Evolutionary conservation across 2,329 filamentous ascomycete species (phyloP), one percentile per base, ranked within the genome.

Genomic region (Acephala macrosclerotiorum): DNA sequence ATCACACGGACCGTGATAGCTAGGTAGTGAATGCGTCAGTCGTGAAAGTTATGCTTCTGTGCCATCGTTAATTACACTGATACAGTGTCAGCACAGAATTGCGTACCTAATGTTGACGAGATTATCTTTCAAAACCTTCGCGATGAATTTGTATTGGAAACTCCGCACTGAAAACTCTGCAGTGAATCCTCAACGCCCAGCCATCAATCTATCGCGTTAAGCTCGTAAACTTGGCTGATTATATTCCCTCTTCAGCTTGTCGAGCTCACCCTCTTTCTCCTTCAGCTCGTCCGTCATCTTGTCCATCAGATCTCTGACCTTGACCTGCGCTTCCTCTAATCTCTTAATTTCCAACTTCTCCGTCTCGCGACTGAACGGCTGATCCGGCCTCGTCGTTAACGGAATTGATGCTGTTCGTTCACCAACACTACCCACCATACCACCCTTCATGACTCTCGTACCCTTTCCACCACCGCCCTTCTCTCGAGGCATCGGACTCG

Each of bases 341-440:
- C 83, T 84, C 76, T 86, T 85, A 40, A 89, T 79, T 78, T 90
- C 88, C 7, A 85, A 79, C 70, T 85, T 82, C 80, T 92, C 91
- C 57, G 88, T 90, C 80, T 91, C 88, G 65, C 84, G 83, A 77
- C 89, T 92, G 76, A 92, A 94, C n/a, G 88, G 89, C 75, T 90
- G 90, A 38, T 85, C 89, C 1, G 89, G 87, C 9, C 87, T 83
- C 73, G 87, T 90, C 57, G 81, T 83, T 63, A 88, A 82, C 4
- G 93, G 93, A 68, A 96, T 88, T 81, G 93, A 89, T 63, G 92
- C 92, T 58, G 89, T 92, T 66, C 89, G 85, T 71, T 90, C 87
- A 70, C 87, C 85, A 57, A 88, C 69, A 67, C 72, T 74, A 2
- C 72, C 71, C 1, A 75, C 73, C 71, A 75, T 75, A 0, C 74